Percentiles rank a stretch among this genome's conserved stretches.
Conservation (phyloP, 371 early-diverging fungal species). For the Circinella minor region DNA sequence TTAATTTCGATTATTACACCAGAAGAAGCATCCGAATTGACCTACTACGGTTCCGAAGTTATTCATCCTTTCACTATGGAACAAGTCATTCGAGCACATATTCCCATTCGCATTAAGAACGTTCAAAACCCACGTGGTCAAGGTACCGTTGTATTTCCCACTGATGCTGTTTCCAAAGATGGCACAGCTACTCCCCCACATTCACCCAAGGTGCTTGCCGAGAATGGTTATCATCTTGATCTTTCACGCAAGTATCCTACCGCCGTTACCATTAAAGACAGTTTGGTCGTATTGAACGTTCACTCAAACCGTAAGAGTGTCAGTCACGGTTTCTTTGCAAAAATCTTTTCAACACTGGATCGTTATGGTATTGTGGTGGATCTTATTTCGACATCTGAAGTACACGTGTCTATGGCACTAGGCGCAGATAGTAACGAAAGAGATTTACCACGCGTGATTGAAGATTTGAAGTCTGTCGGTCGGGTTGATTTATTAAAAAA, state of each 20-base stretch:
- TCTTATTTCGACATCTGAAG: constrained; percentile 94
- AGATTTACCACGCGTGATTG: constrained; percentile 70
- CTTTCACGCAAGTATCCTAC: constrained; percentile 84
- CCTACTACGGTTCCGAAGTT: constrained; percentile 97
- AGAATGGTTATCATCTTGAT: constrained; percentile 77
- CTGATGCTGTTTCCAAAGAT: constrained; percentile 45
- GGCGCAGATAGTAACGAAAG: constrained; percentile 66
- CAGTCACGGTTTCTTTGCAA: constrained; percentile 95
- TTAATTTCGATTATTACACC: constrained; percentile 92
- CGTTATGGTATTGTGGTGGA: constrained; percentile 91
- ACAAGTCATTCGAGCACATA: constrained; percentile 92
- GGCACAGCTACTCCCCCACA: constrained; percentile 62
- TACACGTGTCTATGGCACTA: constrained; percentile 96
- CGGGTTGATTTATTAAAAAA: constrained; percentile 75
- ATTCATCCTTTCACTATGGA: constrained; percentile 99
- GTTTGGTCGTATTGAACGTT: constrained; percentile 90
- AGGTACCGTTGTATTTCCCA: constrained; percentile 93
- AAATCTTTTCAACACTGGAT: constrained; percentile 91
- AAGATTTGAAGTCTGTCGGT: constrained; percentile 40
- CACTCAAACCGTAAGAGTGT: constrained; percentile 94
- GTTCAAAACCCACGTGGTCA: constrained; percentile 89
- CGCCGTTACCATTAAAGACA: constrained; percentile 97
- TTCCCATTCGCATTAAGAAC: constrained; percentile 98
- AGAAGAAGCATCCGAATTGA: constrained; percentile 98
- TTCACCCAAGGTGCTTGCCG: constrained; percentile 69